Evolutionary conservation across 2,329 filamentous ascomycete species (phyloP).

Genomic region (Bipolaris gigantea): DNA sequence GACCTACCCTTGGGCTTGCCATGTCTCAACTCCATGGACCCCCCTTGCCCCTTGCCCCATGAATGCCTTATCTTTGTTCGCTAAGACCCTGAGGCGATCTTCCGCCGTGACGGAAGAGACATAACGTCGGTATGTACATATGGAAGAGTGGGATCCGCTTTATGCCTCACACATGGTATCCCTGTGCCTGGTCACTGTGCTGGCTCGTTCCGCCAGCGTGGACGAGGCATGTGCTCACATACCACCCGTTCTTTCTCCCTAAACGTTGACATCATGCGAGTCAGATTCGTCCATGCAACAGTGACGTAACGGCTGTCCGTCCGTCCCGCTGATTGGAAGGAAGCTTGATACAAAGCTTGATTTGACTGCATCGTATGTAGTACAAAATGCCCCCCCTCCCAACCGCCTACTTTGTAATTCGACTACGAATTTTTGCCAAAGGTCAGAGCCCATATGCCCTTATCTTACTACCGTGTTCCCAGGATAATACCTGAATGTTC

Average conservation of each 20-base stretch:
- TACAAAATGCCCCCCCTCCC: not conserved
- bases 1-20: not conserved
- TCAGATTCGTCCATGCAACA: not conserved
- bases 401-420: too few relatives aligned
- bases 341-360: not conserved
- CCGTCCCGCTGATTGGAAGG: not conserved
- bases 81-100: not conserved
- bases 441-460: too few relatives aligned
- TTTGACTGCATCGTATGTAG: not conserved
- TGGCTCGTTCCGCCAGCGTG: not conserved
- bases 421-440: too few relatives aligned
- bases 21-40: not conserved
- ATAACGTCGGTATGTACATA: not conserved
- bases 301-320: not conserved
- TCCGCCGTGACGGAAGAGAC: not conserved
- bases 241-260: not conserved
- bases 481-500: too few relatives aligned
- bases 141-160: not conserved
- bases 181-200: not conserved
- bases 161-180: not conserved
- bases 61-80: not conserved
- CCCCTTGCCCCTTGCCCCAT: too few relatives aligned
- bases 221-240: not conserved
- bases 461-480: too few relatives aligned
- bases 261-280: not conserved